phyloP scores from a whole-genome alignment of 805 yeast genomes.

The Starmerella etchellsii region DNA sequence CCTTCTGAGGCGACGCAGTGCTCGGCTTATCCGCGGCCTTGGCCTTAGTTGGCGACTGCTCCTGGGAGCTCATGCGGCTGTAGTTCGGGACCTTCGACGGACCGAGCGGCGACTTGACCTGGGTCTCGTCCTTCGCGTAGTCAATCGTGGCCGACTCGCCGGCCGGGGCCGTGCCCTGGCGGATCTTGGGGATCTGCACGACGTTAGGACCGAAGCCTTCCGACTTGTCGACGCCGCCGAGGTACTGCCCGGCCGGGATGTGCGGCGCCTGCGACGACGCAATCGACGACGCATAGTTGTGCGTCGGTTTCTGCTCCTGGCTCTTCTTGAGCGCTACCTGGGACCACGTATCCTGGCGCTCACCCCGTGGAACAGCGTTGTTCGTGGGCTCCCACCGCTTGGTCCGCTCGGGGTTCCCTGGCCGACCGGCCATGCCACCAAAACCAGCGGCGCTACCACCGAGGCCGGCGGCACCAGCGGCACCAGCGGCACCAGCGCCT shows the following conservation, averaged over 20 bases:
- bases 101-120: slow-evolving; percentile 3
- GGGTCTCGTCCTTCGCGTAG: slow-evolving; percentile 7
- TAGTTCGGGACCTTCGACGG: slow-evolving; percentile 12
- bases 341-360: slow-evolving; percentile 9
- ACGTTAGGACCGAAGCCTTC: slow-evolving; percentile 23
- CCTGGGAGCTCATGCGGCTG: slow-evolving; percentile 13
- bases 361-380: neutral
- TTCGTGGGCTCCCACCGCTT: neutral
- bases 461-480: slow-evolving; percentile 1
- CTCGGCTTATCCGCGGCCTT: too few relatives aligned
- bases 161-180: slow-evolving; percentile 5
- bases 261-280: slow-evolving; percentile 11
- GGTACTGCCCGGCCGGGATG: slow-evolving; percentile 25
- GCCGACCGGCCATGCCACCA: too few relatives aligned
- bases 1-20: too few relatives aligned
- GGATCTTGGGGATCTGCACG: slow-evolving; percentile 23
- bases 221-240: slow-evolving; percentile 20
- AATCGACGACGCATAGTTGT: slow-evolving; percentile 3
- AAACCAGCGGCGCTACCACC: neutral
- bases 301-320: neutral
- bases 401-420: too few relatives aligned
- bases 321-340: slow-evolving; percentile 4
- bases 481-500: neutral
- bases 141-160: slow-evolving; percentile 8
- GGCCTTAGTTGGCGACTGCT: neutral